Evolutionary conservation across 306 rosid species (phyloP), one percentile per base, ranked within the genome.

Genomic region (Astragalus membranaceus): DNA sequence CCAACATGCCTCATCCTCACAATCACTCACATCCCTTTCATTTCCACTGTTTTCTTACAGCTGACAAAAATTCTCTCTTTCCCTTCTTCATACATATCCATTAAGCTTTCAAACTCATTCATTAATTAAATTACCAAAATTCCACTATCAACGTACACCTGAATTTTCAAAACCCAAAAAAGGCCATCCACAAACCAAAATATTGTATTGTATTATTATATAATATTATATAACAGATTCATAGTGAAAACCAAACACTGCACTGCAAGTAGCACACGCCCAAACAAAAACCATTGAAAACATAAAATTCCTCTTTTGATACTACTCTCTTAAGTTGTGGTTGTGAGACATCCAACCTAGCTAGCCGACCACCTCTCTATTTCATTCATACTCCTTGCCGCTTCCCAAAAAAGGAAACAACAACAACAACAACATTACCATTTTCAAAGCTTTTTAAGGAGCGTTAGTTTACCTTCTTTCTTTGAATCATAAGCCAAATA

Each of bases 281-380:
- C 64, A 83, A 80, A 85, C 89, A 85, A 83, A 82, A 67, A 11
- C 49, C 72, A 47, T 70, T 70, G 41, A 77, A 79, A 82, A 85
- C 84, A 41, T 41, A 26, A 1, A 85, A 85, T 60, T 72, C 12
- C 66, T 78, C 72, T 68, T 43, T 9, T 52, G 76, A 74, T 80
- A 64, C 80, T 80, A 64, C 80, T 74, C 64, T 33, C 77, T 44
- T 60, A 78, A 82, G 75, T 80, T 85, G 96, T 90, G 97, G 97
- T 67, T 67, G 76, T 63, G 70, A 88, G 74, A 78, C 42, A 81
- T 85, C 71, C 83, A 69, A 62, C 8, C 83, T 55, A 17, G n/a
- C 46, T 64, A 77, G 17, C 67, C 78, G 37, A 46, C 8, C 37
- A 20, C 15, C 30, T 26, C 30, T 26, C 30, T 26, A 26, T 26